Evolutionary conservation across 768 basidiomycete species (phyloP).

Genomic region (Pleurotus cornucopiae): DNA sequence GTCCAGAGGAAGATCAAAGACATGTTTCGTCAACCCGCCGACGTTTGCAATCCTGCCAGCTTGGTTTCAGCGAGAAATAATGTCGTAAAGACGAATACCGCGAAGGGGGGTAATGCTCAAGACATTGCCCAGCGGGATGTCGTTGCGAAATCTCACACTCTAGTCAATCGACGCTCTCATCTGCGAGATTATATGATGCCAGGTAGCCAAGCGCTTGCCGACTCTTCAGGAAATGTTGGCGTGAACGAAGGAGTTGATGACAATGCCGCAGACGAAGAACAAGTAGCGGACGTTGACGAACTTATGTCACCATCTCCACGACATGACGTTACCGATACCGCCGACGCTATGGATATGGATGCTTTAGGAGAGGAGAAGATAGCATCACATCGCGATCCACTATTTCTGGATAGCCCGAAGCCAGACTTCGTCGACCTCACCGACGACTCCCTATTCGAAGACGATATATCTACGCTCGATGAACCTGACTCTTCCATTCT

Average conservation of each 20-base stretch:
- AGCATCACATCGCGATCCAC: no score
- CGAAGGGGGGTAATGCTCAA: no score
- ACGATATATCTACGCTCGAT: constrained; percentile 6
- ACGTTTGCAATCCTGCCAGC: neutral
- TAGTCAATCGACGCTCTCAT: neutral
- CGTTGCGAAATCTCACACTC: neutral
- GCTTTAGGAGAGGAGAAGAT: no score
- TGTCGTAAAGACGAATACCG: no score
- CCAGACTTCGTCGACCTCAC: constrained; percentile 17
- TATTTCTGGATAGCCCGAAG: constrained; percentile 11
- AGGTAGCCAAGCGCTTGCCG: neutral
- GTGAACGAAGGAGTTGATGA: constrained; percentile 18
- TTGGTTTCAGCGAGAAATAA: no score
- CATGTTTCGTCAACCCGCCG: neutral
- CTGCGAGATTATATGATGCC: neutral
- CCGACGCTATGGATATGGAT: constrained; percentile 9
- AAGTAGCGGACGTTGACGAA: no score
- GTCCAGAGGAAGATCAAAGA: constrained; percentile 4
- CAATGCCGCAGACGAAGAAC: constrained; percentile 8
- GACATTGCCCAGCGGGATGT: neutral
- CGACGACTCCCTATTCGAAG: constrained; percentile 8
- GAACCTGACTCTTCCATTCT: constrained; percentile 10
- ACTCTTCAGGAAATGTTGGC: constrained; percentile 12
- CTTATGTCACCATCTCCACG: no score
- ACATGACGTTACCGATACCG: no score